Evolutionary conservation across 2,329 filamentous ascomycete species (phyloP), one percentile per base, ranked within the genome.

Genomic region (Pleoardoris graminearum): DNA sequence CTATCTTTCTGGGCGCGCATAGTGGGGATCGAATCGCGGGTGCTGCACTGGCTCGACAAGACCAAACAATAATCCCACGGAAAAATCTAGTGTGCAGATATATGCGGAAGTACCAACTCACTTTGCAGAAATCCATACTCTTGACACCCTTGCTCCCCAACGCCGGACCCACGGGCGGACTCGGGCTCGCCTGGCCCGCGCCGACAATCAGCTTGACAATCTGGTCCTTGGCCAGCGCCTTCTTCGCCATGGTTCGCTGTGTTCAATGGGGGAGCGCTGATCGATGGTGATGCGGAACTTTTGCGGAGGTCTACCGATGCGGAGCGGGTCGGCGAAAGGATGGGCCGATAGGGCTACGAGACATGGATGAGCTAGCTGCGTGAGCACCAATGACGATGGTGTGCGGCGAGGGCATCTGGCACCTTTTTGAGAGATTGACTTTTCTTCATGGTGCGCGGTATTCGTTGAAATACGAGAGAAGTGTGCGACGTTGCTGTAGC

Each of bases 81-180:
- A n/a, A n/a, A n/a, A n/a, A n/a, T n/a, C n/a, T n/a, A n/a, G n/a
- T n/a, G n/a, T n/a, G n/a, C n/a, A n/a, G n/a, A n/a, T n/a, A n/a
- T n/a, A n/a, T n/a, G n/a, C n/a, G n/a, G n/a, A n/a, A n/a, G n/a
- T n/a, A n/a, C 14, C 14, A 25, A 48, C 70, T 51, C 73, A 96
- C 93, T 83, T 97, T 97, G 85, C 94, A 97, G 75, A 97, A 99
- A 77, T 99, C 94, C 88, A 99, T 99, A 53, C 90, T 95, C 81
- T 99, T 99, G 58, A 99, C 89, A 81, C 94, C 94, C 80, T 97
- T 97, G 75, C 88, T 93, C 78, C 94, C 94, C 61, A 99, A 83
- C 48, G 94, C 94, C 53, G 94, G 94, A 80, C 94, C 94, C 68
- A 99, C 92, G 4, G 94, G 94, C 29, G 94, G 94, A 77, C 91